Conservation (phyloP, 345 rosid genomes). For the Acer campestre region DNA sequence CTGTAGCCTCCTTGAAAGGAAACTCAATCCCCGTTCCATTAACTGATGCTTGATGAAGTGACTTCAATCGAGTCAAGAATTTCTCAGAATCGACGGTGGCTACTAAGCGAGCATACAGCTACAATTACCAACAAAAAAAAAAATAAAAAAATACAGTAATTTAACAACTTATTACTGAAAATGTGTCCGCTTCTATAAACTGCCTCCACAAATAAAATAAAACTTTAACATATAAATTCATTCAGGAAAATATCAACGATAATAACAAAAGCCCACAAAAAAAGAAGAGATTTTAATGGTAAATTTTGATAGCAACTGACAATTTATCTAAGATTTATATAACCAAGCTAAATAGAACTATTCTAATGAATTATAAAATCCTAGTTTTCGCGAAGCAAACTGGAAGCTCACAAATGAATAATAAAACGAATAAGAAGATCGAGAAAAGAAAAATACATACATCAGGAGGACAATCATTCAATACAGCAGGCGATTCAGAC, state of each 20-base stretch:
- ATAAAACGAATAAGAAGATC: not conserved
- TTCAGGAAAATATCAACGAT: not conserved
- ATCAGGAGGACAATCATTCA: conserved; percentile 74
- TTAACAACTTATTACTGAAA: not conserved
- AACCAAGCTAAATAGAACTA: too few relatives aligned
- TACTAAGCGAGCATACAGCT: conserved; percentile 64
- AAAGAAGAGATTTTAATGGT: not conserved
- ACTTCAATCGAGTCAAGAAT: conserved; percentile 62
- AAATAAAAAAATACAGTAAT: not conserved
- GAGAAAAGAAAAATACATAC: conserved; percentile 41
- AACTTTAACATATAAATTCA: not conserved
- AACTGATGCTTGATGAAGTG: conserved; percentile 45
- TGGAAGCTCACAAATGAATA: too few relatives aligned
- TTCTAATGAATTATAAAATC: too few relatives aligned
- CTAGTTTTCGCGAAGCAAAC: too few relatives aligned
- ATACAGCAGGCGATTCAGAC: conserved; percentile 64
- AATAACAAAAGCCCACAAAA: not conserved
- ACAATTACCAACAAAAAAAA: conserved; percentile 19
- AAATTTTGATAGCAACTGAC: too few relatives aligned
- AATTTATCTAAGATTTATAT: too few relatives aligned
- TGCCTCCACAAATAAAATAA: too few relatives aligned
- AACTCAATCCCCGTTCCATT: conserved; percentile 56
- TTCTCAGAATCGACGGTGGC: conserved; percentile 71
- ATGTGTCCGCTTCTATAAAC: too few relatives aligned
- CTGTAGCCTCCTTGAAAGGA: conserved; percentile 89